phyloP scores from a whole-genome alignment of 805 yeast species.

The Ogataea kodamae region DNA sequence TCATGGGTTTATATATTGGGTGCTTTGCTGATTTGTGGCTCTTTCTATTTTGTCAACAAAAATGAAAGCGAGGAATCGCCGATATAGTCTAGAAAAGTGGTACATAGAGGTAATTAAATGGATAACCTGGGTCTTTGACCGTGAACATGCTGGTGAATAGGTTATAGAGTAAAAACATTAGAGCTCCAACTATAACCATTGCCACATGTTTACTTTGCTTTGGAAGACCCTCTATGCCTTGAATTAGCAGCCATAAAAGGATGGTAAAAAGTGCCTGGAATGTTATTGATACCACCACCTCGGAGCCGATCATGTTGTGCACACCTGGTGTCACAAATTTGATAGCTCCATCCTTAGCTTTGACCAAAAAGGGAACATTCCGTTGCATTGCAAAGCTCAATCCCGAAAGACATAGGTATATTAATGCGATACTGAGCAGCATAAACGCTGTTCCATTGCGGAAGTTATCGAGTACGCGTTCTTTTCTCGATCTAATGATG shows the following conservation, averaged over 20 bases:
- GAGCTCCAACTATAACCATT: slow-evolving; percentile 27
- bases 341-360: slow-evolving; percentile 45
- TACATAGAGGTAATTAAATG: slow-evolving; percentile 34
- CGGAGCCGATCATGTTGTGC: slow-evolving; percentile 69
- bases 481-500: slow-evolving; percentile 43
- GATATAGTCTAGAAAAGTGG: slow-evolving; percentile 16
- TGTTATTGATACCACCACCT: slow-evolving; percentile 49
- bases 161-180: slow-evolving; percentile 38
- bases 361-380: slow-evolving; percentile 59
- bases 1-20: slow-evolving; percentile 69
- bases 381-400: slow-evolving; percentile 60
- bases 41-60: slow-evolving; percentile 79
- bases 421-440: slow-evolving; percentile 36
- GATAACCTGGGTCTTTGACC: slow-evolving; percentile 47
- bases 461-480: slow-evolving; percentile 31
- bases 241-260: slow-evolving; percentile 39
- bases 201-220: slow-evolving; percentile 8
- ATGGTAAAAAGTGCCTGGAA: slow-evolving; percentile 48
- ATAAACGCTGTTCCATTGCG: slow-evolving; percentile 14
- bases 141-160: slow-evolving; percentile 41
- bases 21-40: slow-evolving; percentile 72
- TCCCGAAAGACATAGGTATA: slow-evolving; percentile 54
- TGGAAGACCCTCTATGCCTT: slow-evolving; percentile 10
- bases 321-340: slow-evolving; percentile 56
- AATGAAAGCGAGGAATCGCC: slow-evolving; percentile 71